Evolutionary conservation across 768 basidiomycete genomes (phyloP).

Genomic region (Boletellus sp.): DNA sequence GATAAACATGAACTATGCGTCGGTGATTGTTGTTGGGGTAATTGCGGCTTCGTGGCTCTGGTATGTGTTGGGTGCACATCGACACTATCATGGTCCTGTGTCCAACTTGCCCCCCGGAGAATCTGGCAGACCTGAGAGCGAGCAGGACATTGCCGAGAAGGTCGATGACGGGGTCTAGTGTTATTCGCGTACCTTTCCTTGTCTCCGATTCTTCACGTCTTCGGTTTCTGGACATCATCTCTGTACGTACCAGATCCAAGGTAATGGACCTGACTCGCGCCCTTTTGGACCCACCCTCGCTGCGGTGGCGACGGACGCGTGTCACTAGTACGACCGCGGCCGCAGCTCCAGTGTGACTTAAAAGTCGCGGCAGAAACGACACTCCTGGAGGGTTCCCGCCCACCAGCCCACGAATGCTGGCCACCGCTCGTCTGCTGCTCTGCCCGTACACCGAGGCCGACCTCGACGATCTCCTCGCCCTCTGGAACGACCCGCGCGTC

Average conservation of each 20-base stretch:
- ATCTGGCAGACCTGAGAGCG: background rate
- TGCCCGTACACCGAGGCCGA: slow-evolving; percentile 33
- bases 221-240: background rate
- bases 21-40: slow-evolving; percentile 30
- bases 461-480: slow-evolving; percentile 24
- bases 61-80: slow-evolving; percentile 51
- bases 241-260: background rate
- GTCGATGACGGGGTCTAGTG: background rate
- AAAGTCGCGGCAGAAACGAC: too few relatives aligned
- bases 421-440: slow-evolving; percentile 33
- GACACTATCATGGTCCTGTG: slow-evolving; percentile 54
- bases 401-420: slow-evolving; percentile 19
- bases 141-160: background rate
- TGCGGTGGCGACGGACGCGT: background rate
- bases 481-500: slow-evolving; percentile 32
- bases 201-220: too few relatives aligned
- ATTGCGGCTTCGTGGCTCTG: slow-evolving; percentile 36
- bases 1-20: slow-evolving; percentile 51
- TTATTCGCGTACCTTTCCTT: too few relatives aligned
- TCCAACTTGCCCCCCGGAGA: slow-evolving; percentile 39
- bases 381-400: too few relatives aligned
- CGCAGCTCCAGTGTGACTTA: slow-evolving; percentile 12
- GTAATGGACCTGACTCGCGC: background rate
- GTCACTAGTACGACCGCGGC: slow-evolving; percentile 18
- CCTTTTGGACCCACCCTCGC: background rate